Conservation (phyloP, 1,284 basidiomycete genomes). For the Marasmius tenuissimus region DNA sequence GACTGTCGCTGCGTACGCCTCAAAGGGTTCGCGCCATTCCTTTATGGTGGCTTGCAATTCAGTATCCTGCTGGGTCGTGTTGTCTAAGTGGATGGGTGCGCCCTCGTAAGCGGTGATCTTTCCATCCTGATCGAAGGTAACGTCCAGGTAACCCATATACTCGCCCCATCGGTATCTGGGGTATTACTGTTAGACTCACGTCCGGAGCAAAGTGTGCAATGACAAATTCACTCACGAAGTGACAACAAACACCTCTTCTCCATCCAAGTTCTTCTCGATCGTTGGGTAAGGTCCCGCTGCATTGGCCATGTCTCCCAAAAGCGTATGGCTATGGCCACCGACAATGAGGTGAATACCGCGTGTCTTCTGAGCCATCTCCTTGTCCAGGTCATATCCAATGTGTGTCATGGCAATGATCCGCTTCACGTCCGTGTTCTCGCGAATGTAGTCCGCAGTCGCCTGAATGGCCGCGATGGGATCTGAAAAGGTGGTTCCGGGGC, state of each 20-base stretch:
- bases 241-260: conserved; percentile 43
- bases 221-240: conserved; percentile 23
- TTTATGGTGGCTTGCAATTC: conserved; percentile 34
- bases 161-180: conserved; percentile 37
- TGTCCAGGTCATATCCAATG: conserved; percentile 43
- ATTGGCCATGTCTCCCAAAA: conserved; percentile 35
- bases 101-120: conserved; percentile 37
- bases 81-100: conserved; percentile 38
- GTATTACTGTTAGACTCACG: neutral
- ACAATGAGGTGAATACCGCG: conserved; percentile 37
- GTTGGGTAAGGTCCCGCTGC: conserved; percentile 41
- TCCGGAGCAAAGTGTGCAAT: neutral
- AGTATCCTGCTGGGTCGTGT: conserved; percentile 31
- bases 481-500: conserved; percentile 33
- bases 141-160: conserved; percentile 40
- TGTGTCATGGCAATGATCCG: conserved; percentile 42
- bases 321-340: conserved; percentile 45
- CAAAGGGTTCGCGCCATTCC: conserved; percentile 37
- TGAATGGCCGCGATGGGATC: conserved; percentile 35
- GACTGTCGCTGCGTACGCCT: conserved; percentile 27
- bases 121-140: conserved; percentile 34
- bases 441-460: conserved; percentile 34
- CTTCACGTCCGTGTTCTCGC: conserved; percentile 29
- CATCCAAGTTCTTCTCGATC: conserved; percentile 36
- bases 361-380: conserved; percentile 36